Base-by-base conservation (phyloP, 2,329 filamentous ascomycete species). In the Fusarium bactridioides region DNA sequence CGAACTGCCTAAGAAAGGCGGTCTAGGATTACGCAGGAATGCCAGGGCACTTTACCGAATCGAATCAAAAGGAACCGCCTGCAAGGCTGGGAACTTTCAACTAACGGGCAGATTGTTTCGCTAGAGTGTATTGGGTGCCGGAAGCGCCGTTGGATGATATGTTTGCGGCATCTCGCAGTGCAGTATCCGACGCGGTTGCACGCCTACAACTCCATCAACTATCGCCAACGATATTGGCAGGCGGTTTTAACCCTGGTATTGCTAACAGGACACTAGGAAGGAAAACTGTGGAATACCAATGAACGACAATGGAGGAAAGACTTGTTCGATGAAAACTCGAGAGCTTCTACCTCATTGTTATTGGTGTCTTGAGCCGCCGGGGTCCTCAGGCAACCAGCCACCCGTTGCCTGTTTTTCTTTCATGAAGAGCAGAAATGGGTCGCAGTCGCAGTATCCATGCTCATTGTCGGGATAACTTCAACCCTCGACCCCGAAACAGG, bases 1-100 rank as follows among this genome's bases (percentile, higher is more conserved):
- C 43, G 25, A 29, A 38, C 18, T 65, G 50, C 27, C 44, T 35
- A 19, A 16, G 62, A 67, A 67, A 67, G 25, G 64, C 64, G 64
- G 64, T 67, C 63, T 61, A 51, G 48, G 48, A 35, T 51, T 35
- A 23, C 47, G 27, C 45, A 35, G n/a, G 23, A 40, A 21, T 23
- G 27, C 27, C 44, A 53, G 62, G 45, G 41, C 37, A 40, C 29
- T 31, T 38, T 40, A 41, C 27, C 51, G 38, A 41, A 41, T 67
- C 45, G 27, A 44, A 47, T 27, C 48, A 25, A 58, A 38, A 44
- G 47, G 41, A 27, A 37, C n/a, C 18, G 25, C 27, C 43, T 43
- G 38, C 64, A 43, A 61, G 63, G 64, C 64, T 61, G 41, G 40
- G 18, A 47, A 35, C 9, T 16, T 60, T 47, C 40, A 37, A 33